phyloP scores from a whole-genome alignment of 805 yeast genomes.

The Hanseniaspora thailandica region DNA sequence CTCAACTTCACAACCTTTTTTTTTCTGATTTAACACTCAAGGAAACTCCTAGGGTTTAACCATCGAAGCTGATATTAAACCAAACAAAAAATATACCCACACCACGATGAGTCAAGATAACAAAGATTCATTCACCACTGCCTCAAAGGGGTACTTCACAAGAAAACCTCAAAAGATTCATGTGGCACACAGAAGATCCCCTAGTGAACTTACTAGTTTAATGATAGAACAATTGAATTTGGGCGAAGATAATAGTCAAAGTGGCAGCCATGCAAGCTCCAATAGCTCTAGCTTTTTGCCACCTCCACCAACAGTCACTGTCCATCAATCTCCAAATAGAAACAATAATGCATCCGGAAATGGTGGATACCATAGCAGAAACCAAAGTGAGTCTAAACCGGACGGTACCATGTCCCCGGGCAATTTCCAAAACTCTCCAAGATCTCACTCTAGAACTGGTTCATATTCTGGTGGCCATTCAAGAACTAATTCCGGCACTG shows the following conservation, averaged over 20 bases:
- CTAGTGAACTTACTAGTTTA: slow-evolving; percentile 83
- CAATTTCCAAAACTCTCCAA: slow-evolving; percentile 7
- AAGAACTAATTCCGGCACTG: slow-evolving; percentile 35
- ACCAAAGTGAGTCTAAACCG: slow-evolving; percentile 3
- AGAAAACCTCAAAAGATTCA: slow-evolving; percentile 54
- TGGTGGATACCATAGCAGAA: slow-evolving; percentile 16
- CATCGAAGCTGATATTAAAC: neutral
- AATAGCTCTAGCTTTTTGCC: slow-evolving; percentile 3
- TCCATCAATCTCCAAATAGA: slow-evolving; percentile 16
- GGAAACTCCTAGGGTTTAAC: neutral
- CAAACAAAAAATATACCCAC: neutral
- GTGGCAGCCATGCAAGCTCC: slow-evolving; percentile 36
- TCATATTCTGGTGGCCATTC: slow-evolving; percentile 23
- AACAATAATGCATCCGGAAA: slow-evolving; percentile 3
- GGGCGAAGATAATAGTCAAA: neutral
- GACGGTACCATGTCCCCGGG: slow-evolving; percentile 7
- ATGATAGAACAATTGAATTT: slow-evolving; percentile 82
- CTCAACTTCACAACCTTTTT: neutral
- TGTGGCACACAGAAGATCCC: slow-evolving; percentile 94
- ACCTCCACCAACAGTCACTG: slow-evolving; percentile 13
- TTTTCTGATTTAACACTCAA: neutral
- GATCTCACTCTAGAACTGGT: slow-evolving; percentile 12
- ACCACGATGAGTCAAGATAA: slow-evolving; percentile 1
- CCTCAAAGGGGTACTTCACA: slow-evolving; percentile 13
- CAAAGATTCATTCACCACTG: slow-evolving; percentile 10